Evolutionary conservation across 148 eudicot species (phyloP), one percentile per base, ranked within the genome.

Genomic region (Drosera capensis): DNA sequence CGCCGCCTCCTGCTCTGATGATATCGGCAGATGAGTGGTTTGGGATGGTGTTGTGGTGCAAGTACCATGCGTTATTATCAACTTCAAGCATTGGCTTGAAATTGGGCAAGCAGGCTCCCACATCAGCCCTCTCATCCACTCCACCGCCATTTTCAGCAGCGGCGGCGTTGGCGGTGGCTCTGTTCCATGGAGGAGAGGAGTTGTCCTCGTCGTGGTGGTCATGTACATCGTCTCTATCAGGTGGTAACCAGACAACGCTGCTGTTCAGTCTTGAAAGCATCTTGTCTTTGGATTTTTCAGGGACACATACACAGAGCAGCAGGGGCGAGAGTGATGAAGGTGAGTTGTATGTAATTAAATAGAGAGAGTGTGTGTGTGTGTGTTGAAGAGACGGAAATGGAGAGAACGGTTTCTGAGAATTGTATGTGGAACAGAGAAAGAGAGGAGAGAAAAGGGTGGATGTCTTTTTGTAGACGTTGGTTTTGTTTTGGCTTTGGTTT

Each of bases 11-110:
- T n/a, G n/a, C n/a, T n/a, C n/a, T n/a, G n/a, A n/a, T n/a, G n/a
- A n/a, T n/a, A n/a, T n/a, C n/a, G n/a, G n/a, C n/a, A n/a, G n/a
- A n/a, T 23, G 16, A 25, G 15, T 48, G 61, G 45, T 23, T 51
- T 24, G 57, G 56, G 26, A 13, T 51, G 55, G 36, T 52, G 53
- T 21, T 52, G 20, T 3, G 49, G 48, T 20, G 40, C 14, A 62
- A 25, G 45, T 65, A 78, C 87, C 93, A 81, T 17, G n/a, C n/a
- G n/a, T 79, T 77, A 34, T 62, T 68, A 8, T 63, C 79, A 46
- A 55, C 71, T 22, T 69, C 86, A 23, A 83, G 66, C 74, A 77
- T 73, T 39, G 90, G 68, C 39, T 74, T 82, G 70, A 77, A 77
- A 0, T 77, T 26, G 1, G 76, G 52, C 23, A 75, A 55, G 13